These are phyloP conservation scores for Meyerozyma carpophila DNA, from an alignment of 1,139 yeast species.

Conservation along the genomic window DNA sequence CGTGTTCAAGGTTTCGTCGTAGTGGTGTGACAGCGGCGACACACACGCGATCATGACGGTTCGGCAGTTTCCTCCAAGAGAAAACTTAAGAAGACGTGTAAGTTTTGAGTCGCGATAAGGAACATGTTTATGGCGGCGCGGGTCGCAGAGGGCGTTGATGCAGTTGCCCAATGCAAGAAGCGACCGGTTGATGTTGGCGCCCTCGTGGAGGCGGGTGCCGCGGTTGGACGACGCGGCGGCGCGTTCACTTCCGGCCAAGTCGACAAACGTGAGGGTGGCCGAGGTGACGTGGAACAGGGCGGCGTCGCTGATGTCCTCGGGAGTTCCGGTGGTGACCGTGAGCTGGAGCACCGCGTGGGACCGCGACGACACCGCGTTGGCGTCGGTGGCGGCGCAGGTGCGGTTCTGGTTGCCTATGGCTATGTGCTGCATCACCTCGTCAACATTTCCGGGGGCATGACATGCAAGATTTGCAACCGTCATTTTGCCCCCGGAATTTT, in stretches of 20 bases:
- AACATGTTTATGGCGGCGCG: slow-evolving; percentile 61
- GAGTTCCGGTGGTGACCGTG: slow-evolving; percentile 54
- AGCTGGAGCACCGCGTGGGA: slow-evolving; percentile 92
- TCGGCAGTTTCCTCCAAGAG: slow-evolving; percentile 91
- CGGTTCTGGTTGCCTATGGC: slow-evolving; percentile 68
- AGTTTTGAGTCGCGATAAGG: slow-evolving; percentile 90
- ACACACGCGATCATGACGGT: slow-evolving; percentile 95
- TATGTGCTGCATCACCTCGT: slow-evolving; percentile 79
- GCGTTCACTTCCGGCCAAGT: slow-evolving; percentile 91
- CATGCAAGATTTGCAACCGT: slow-evolving; percentile 69
- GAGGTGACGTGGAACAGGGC: slow-evolving; percentile 40
- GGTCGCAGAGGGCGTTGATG: slow-evolving; percentile 84
- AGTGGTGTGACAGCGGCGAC: slow-evolving; percentile 79
- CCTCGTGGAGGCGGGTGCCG: slow-evolving; percentile 77
- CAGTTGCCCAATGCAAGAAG: slow-evolving; percentile 88
- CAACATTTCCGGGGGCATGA: slow-evolving; percentile 59
- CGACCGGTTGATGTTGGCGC: slow-evolving; percentile 88
- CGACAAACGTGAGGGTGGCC: slow-evolving; percentile 82
- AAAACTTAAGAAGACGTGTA: slow-evolving; percentile 78
- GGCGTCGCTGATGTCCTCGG: slow-evolving; percentile 53
- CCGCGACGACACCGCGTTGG: slow-evolving; percentile 83
- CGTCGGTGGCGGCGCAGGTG: slow-evolving; percentile 83
- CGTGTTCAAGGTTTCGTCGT: slow-evolving; percentile 88
- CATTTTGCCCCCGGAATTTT: slow-evolving; percentile 63
- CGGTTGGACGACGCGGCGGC: slow-evolving; percentile 85